These are phyloP conservation scores for Aulographum hederae DNA, from an alignment of 2,329 filamentous ascomycete species.

Conservation along the genomic window DNA sequence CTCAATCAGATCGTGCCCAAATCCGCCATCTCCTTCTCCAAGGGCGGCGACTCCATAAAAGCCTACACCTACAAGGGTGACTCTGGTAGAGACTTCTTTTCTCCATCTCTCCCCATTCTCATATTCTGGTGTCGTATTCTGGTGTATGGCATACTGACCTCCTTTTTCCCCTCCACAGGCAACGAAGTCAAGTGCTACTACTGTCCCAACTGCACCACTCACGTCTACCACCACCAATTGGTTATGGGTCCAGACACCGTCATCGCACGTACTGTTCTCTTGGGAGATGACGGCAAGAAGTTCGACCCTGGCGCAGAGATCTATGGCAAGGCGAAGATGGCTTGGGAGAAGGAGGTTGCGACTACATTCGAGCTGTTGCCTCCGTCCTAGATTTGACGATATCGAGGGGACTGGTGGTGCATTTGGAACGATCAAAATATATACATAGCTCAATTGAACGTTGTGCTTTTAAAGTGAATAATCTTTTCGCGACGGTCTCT, in stretches of 20 bases:
- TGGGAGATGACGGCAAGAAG: constrained; percentile 26
- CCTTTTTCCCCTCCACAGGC: constrained; percentile 14
- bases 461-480: too few species aligned
- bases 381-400: constrained; percentile 1
- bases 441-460: too few species aligned
- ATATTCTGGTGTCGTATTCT: too few species aligned
- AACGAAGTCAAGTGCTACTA: constrained; percentile 39
- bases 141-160: constrained; percentile 1
- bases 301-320: constrained; percentile 35
- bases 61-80: constrained; percentile 38
- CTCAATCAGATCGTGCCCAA: constrained; percentile 36
- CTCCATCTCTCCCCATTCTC: constrained; percentile 1
- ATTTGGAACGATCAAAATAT: too few species aligned
- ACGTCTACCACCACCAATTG: constrained; percentile 37
- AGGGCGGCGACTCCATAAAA: constrained; percentile 27
- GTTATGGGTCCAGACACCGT: constrained; percentile 31
- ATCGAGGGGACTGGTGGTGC: too few species aligned
- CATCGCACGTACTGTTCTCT: constrained; percentile 31
- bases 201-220: constrained; percentile 36
- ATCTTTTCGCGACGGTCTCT: too few species aligned
- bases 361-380: constrained; percentile 14
- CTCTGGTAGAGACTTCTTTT: constrained; percentile 19
- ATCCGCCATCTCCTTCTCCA: constrained; percentile 30
- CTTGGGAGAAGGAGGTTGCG: constrained; percentile 34
- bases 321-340: constrained; percentile 31